Evolutionary conservation across 768 basidiomycete genomes (phyloP), one percentile per base, ranked within the genome.

Genomic region (Grammothele lineata): DNA sequence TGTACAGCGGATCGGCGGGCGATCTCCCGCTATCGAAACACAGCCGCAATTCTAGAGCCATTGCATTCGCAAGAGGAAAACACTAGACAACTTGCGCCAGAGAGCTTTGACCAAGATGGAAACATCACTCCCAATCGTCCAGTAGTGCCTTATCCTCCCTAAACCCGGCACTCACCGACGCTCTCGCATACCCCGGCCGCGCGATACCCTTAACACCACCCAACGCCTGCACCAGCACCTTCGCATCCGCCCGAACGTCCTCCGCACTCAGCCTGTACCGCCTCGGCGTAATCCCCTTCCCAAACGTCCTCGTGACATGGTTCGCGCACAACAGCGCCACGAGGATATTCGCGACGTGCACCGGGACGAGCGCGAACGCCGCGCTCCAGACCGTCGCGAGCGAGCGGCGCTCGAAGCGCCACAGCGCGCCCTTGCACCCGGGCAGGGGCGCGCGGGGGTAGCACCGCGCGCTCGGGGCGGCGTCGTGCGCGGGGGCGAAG

Each of bases 271-370:
- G 67, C 24, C 83, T 70, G 65, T 86, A 86, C 52, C 67, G 66
- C 55, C 68, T 70, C 1, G 83, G 85, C 40, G 71, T 80, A 25
- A 86, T 66, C 0, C 84, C 81, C 59, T 78, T 81, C 37, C 85
- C 83, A 60, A 86, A 86, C 42, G 65, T 70, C 24, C 67, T 67
- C 32, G 69, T 77, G 24, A 87, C 75, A 50, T 87, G 84, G 61
- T 85, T 87, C 30, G 82, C 72, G 53, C 83, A 85, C n/a, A 87
- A 60, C 34, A 87, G 58, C 3, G 80, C 73, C 2, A 78, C 65
- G 30, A 78, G 51, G 46, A 86, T 78, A 60, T 83, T 83, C 42
- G 74, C 35, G 37, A 87, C 50, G 57, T 87, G 83, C 37, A 86
- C 47, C 18, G 78, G 76, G 10, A 80, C 77, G 43, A 83, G 58